phyloP scores from a whole-genome alignment of 169 alveolate genomes.

The Plasmodium cynomolgi region DNA sequence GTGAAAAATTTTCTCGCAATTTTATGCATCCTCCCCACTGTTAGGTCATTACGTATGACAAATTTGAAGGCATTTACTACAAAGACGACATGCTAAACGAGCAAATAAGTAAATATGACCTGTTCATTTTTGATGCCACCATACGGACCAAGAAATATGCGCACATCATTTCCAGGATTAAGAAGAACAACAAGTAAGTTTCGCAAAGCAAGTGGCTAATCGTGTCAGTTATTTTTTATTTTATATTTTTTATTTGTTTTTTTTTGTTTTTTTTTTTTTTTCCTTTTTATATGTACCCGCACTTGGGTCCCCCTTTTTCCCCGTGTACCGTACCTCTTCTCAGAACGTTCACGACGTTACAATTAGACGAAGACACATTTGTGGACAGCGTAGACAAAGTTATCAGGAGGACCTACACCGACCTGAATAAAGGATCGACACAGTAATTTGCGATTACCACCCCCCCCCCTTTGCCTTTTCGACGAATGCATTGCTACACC shows the following conservation, averaged over 20 bases:
- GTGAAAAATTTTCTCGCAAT: background rate
- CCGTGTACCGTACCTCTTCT: background rate
- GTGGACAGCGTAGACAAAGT: constrained; percentile 26
- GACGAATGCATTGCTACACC: background rate
- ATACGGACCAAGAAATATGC: constrained; percentile 43
- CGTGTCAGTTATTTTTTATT: background rate
- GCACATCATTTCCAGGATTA: constrained; percentile 42
- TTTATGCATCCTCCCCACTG: background rate
- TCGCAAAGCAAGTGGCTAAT: background rate
- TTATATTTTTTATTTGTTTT: background rate
- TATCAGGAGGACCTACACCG: constrained; percentile 28
- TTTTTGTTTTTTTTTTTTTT: background rate
- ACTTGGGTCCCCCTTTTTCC: background rate
- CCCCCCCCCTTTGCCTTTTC: background rate
- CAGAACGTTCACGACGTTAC: constrained; percentile 70
- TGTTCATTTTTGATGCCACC: constrained; percentile 52
- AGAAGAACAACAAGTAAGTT: constrained; percentile 52
- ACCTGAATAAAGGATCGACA: constrained; percentile 64
- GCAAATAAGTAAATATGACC: constrained; percentile 12
- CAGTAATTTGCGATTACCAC: constrained; percentile 1
- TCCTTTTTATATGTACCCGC: background rate
- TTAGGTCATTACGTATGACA: constrained; percentile 65
- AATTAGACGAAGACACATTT: constrained; percentile 35
- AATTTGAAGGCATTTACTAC: constrained; percentile 41
- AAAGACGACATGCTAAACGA: constrained; percentile 44